A percentile compares a stretch with the other conserved stretches of the same genome.
These are phyloP conservation scores for Rhodotorula taiwanensis DNA, from an alignment of 768 basidiomycete genomes.

Conservation along the genomic window DNA sequence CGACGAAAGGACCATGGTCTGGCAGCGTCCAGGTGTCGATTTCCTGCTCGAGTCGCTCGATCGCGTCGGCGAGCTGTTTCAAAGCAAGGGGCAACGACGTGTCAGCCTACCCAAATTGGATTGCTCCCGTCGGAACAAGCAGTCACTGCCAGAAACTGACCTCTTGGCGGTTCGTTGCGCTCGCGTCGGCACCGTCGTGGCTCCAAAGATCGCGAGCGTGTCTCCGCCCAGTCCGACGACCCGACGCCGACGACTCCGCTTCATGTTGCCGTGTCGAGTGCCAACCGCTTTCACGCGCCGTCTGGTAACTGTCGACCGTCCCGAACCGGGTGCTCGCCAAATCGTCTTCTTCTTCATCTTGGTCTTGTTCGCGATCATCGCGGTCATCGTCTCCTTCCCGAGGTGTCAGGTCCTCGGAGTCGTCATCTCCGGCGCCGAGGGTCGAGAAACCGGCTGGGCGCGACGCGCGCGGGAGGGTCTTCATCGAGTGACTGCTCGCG, in stretches of 20 bases:
- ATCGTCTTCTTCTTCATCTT: neutral
- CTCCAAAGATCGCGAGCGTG: constrained; percentile 2
- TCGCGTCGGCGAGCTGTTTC: constrained; percentile 4
- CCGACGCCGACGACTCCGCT: neutral
- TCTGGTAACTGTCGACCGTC: constrained; percentile 11
- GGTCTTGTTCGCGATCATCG: neutral
- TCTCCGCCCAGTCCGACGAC: neutral
- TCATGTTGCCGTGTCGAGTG: too few species aligned
- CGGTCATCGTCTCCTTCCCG: neutral
- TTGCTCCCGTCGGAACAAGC: neutral
- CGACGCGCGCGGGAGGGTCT: constrained; percentile 5
- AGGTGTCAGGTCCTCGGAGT: neutral
- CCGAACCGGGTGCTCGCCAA: constrained; percentile 1
- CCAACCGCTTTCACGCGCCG: too few species aligned
- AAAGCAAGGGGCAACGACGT: neutral
- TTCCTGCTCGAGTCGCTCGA: constrained; percentile 1
- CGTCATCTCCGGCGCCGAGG: neutral
- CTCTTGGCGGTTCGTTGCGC: neutral
- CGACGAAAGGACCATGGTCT: constrained; percentile 9
- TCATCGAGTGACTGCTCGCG: constrained; percentile 24
- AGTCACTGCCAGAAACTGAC: neutral
- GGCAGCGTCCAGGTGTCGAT: constrained; percentile 16
- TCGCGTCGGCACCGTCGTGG: neutral
- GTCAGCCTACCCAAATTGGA: too few species aligned
- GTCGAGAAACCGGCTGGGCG: neutral